phyloP scores from a whole-genome alignment of 768 basidiomycete species.

The Boletellus ananas region DNA sequence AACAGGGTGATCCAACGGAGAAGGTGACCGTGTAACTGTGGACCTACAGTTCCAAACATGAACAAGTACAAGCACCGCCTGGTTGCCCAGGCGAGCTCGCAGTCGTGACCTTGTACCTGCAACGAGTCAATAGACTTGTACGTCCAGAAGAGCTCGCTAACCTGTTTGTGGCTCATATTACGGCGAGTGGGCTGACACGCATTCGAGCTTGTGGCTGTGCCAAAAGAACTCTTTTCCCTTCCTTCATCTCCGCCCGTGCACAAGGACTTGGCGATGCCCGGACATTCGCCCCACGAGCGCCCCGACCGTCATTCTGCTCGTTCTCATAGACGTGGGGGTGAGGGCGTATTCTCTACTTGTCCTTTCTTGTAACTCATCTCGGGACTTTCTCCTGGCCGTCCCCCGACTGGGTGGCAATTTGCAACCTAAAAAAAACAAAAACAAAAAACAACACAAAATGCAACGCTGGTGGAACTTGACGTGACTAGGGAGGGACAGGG shows the following conservation, averaged over 20 bases:
- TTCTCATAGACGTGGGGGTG: conserved; percentile 21
- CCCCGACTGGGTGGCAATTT: conserved; percentile 18
- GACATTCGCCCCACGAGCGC: conserved; percentile 7
- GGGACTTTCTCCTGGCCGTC: conserved; percentile 24
- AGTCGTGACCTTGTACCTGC: no score
- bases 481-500: conserved; percentile 17
- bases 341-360: conserved; percentile 7
- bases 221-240: neutral
- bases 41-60: no score
- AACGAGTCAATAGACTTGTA: no score
- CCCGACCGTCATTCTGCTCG: conserved; percentile 7
- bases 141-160: no score
- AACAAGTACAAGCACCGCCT: no score
- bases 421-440: neutral
- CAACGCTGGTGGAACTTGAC: neutral
- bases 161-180: no score
- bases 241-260: no score
- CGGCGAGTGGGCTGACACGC: no score
- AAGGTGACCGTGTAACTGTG: no score
- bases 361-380: conserved; percentile 20
- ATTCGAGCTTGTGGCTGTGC: conserved; percentile 6
- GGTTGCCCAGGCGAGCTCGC: no score
- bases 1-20: no score
- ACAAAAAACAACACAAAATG: neutral
- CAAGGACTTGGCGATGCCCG: conserved; percentile 12